These are phyloP conservation scores for Anthoceros angustus DNA, from an alignment of 225 moss, liverwort and hornwort species.

Conservation along the genomic window DNA sequence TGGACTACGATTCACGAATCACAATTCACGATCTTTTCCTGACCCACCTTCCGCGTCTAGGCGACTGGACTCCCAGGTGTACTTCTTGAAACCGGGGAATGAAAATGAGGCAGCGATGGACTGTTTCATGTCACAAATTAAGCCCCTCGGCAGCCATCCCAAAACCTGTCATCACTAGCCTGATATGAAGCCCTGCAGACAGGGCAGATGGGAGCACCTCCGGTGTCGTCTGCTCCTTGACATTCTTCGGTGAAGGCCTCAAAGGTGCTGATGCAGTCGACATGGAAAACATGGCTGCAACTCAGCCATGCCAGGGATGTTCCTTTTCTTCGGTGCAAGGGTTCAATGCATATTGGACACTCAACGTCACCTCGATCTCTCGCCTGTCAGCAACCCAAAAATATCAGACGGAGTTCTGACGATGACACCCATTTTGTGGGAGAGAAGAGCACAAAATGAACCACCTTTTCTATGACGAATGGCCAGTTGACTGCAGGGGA, in stretches of 20 bases:
- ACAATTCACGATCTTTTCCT: too few relatives aligned
- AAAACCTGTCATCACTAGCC: conserved; percentile 14
- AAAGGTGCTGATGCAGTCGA: conserved; percentile 22
- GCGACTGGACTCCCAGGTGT: too few relatives aligned
- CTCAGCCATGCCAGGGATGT: conserved; percentile 23
- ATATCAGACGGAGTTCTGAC: not conserved
- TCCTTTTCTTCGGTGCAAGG: conserved; percentile 15
- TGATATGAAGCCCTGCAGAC: conserved; percentile 28
- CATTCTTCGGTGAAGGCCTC: conserved; percentile 23
- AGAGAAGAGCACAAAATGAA: not conserved
- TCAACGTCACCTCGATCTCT: conserved; percentile 24
- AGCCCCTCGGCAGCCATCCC: not conserved
- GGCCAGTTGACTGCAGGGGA: conserved; percentile 20
- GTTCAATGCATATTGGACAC: conserved; percentile 31
- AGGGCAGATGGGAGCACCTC: conserved; percentile 18
- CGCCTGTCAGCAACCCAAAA: conserved; percentile 10
- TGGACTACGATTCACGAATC: too few relatives aligned
- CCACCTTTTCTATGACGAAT: conserved; percentile 20
- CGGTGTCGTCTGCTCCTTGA: not conserved
- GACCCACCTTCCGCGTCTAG: too few relatives aligned
- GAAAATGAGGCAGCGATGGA: too few relatives aligned
- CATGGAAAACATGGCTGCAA: conserved; percentile 24
- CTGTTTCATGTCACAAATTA: too few relatives aligned
- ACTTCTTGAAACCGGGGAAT: too few relatives aligned
- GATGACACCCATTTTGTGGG: not conserved